Base-by-base conservation (phyloP, 176 grass and related monocot species). In the Areca catechu region DNA sequence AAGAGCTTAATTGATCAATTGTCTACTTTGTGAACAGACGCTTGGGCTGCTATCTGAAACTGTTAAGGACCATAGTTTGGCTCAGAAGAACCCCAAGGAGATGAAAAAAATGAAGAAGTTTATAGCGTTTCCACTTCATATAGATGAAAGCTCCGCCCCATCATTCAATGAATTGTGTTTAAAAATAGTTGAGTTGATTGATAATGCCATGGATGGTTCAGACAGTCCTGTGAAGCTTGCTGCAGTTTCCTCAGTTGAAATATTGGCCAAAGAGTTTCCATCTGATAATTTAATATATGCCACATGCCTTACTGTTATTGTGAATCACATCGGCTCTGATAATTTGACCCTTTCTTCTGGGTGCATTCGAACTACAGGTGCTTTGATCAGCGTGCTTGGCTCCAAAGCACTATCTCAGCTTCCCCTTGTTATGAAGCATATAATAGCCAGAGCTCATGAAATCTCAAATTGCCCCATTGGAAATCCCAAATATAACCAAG, bases 161-260 rank as follows among this genome's bases (percentile, higher is more conserved):
- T 80, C 61, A 29, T 91, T 91, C 61, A 77, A 53, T 21, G 60
- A 82, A 24, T 79, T 97, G 64, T 90, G 86, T 68, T 74, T 71
- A 62, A 91, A 84, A 77, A 67, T 97, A 67, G 68, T 91, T 28
- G 63, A 82, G 58, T 71, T 97, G 66, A 75, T 97, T 79, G 75
- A 80, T 55, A 56, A 25, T 54, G 65, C 19, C 14, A 57, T 57
- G 61, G 70, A 21, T 17, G 24, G 58, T 77, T 72, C 75, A 3
- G 71, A 85, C 22, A 43, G 28, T 22, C 22, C 62, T 19, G 59
- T 91, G 28, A 97, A 82, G 89, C 59, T 90, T 62, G 77, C 83
- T 65, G 81, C 92, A 64, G 82, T 97, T 97, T 91, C 83, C 49
- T 82, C 86, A 20, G 61, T 97, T 52, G 86, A 91, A 79, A 73